Evolutionary conservation across 176 grass and related monocot species (phyloP).

Genomic region (Bonia amplexicaulis): DNA sequence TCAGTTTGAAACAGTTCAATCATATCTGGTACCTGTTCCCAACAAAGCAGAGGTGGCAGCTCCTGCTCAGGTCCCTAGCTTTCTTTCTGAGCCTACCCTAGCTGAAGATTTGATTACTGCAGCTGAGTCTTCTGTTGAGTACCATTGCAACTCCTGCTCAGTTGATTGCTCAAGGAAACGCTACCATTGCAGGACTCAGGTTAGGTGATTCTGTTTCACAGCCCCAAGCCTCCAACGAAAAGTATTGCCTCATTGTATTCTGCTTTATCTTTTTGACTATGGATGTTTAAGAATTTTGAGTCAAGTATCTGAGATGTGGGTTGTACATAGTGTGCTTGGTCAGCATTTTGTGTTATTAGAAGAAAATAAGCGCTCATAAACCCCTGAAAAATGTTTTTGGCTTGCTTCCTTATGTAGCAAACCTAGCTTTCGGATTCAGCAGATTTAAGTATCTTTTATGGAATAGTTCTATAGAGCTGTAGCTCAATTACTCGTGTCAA

Average conservation of each 20-base stretch:
- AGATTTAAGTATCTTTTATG: neutral
- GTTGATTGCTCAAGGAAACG: conserved; percentile 83
- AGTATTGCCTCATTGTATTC: neutral
- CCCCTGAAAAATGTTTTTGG: neutral
- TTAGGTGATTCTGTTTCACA: conserved; percentile 21
- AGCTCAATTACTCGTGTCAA: neutral
- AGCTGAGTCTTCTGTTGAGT: conserved; percentile 68
- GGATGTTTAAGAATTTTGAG: neutral
- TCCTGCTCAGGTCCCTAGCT: conserved; percentile 22
- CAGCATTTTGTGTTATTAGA: neutral
- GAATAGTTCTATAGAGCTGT: neutral
- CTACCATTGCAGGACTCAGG: conserved; percentile 78
- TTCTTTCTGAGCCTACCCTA: conserved; percentile 43
- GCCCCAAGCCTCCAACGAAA: neutral
- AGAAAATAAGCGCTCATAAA: neutral
- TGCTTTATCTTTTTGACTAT: neutral
- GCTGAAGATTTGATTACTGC: conserved; percentile 24
- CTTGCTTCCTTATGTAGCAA: neutral
- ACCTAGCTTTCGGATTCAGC: neutral
- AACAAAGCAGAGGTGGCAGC: conserved; percentile 40
- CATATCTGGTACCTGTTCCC: conserved; percentile 33
- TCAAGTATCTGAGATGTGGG: neutral
- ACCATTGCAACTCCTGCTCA: conserved; percentile 83
- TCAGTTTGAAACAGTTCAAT: conserved; percentile 63
- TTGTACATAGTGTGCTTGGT: neutral